phyloP scores from a whole-genome alignment of 768 basidiomycete genomes.

The Tylopilus subfusipes region DNA sequence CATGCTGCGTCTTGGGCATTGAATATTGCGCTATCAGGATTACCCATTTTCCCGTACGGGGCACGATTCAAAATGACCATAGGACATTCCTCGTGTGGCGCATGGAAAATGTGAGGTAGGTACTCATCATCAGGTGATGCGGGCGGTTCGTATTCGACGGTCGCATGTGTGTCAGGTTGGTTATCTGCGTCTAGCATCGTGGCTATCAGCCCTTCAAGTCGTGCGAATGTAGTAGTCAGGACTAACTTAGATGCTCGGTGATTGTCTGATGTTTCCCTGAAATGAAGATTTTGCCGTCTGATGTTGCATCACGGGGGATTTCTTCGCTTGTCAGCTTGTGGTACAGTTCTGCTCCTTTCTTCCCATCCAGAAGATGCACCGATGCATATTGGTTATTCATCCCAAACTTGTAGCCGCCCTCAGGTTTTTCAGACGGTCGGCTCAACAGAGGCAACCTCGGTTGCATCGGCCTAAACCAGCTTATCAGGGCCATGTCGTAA shows the following conservation, averaged over 20 bases:
- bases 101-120: slow-evolving; percentile 58
- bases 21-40: slow-evolving; percentile 36
- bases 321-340: slow-evolving; percentile 16
- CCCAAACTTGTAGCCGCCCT: slow-evolving; percentile 37
- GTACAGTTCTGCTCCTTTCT: slow-evolving; percentile 24
- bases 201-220: slow-evolving; percentile 9
- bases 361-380: slow-evolving; percentile 26
- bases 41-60: slow-evolving; percentile 55
- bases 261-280: slow-evolving; percentile 36
- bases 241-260: slow-evolving; percentile 39
- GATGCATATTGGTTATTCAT: slow-evolving; percentile 34
- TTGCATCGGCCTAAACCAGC: slow-evolving; percentile 49
- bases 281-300: slow-evolving; percentile 21
- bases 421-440: slow-evolving; percentile 30
- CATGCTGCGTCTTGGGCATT: slow-evolving; percentile 67
- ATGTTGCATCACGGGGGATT: slow-evolving; percentile 3
- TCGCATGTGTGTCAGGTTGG: slow-evolving; percentile 33
- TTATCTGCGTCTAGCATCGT: slow-evolving; percentile 31
- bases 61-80: slow-evolving; percentile 64
- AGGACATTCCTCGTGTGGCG: slow-evolving; percentile 53
- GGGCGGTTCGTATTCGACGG: slow-evolving; percentile 25
- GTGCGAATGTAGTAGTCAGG: not conserved
- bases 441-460: slow-evolving; percentile 43
- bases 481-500: slow-evolving; percentile 65
- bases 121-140: slow-evolving; percentile 44